Evolutionary conservation across 169 alveolate genomes (phyloP).

Genomic region (Cryptosporidium viatorum): DNA sequence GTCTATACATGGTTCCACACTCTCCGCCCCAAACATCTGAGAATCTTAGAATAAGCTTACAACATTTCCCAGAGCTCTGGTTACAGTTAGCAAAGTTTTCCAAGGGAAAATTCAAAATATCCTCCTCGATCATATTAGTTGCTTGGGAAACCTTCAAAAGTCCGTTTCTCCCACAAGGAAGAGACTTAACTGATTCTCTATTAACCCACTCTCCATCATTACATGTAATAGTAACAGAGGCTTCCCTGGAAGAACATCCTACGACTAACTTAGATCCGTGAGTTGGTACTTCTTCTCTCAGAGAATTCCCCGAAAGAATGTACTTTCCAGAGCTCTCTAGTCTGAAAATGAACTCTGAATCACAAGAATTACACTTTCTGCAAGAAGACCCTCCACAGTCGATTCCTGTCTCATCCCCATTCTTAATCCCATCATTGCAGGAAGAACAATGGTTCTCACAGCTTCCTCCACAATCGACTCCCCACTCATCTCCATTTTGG

Average conservation of each 20-base stretch:
- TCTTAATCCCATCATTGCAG: conserved; percentile 79
- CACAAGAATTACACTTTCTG: conserved; percentile 66
- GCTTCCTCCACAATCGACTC: conserved; percentile 82
- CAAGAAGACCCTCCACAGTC: conserved; percentile 75
- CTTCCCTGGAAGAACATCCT: conserved; percentile 13
- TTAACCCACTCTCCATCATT: conserved; percentile 68
- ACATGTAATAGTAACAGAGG: conserved; percentile 21
- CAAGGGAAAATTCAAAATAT: conserved; percentile 8
- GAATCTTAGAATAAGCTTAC: conserved; percentile 30
- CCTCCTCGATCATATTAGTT: not conserved
- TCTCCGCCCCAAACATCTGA: conserved; percentile 55
- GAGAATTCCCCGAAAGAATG: not conserved
- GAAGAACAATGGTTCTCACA: conserved; percentile 77
- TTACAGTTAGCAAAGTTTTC: conserved; percentile 9
- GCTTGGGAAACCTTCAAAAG: conserved; percentile 4
- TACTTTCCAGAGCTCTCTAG: not conserved
- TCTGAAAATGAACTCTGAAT: conserved; percentile 15
- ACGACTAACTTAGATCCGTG: conserved; percentile 24
- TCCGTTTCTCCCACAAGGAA: conserved; percentile 37
- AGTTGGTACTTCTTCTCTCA: not conserved
- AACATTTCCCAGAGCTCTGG: not conserved
- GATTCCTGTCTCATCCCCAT: conserved; percentile 79
- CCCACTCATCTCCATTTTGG: conserved; percentile 80
- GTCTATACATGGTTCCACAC: conserved; percentile 70
- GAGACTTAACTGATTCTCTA: not conserved